Evolutionary conservation across 2,329 filamentous ascomycete genomes (phyloP), one percentile per base, ranked within the genome.

Genomic region (Camptophora hylomeconis): DNA sequence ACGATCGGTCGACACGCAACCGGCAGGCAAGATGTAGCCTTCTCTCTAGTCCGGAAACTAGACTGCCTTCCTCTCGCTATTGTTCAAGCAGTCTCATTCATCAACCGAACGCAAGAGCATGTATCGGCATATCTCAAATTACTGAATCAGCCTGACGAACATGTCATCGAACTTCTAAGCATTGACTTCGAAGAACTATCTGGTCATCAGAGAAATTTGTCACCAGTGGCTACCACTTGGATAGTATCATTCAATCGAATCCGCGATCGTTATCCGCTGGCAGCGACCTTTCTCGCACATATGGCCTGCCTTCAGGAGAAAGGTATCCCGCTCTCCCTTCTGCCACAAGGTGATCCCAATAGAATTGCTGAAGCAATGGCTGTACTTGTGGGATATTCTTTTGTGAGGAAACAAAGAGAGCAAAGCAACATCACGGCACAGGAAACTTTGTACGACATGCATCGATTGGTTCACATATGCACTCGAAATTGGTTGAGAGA

Each of bases 141-240:
- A 11, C 38, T 50, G 8, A 33, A 39, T 17, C 26, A 42, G 7
- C 33, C 38, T 18, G 45, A 45, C 17, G 28, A 40, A 17, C 37
- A 48, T 18, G 20, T 38, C 3, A 37, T 51, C 6, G 39, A 50
- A 7, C 37, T 56, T 7, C 36, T 54, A 7, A 49, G 37, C 28
- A 26, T 40, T 37, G 42, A 45, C 13, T 53, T 53, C 26, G 35
- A 48, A 20, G 51, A 57, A 33, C 23, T 38, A 20, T n/a, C n/a
- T n/a, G 35, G 35, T 10, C 42, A 46, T 13, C 51, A 54, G 26
- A 27, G 22, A 10, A 39, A 45, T 5, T 40, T 42, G 10, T 53
- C 50, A 27, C 40, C 52, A n/a, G 41, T 57, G 19, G 44, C 47
- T 5, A 49, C 41, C n/a, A 57, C 51, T 12, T 57, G 48, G 53